Conservation (phyloP, 345 rosid species). For the Isatis tinctoria region DNA sequence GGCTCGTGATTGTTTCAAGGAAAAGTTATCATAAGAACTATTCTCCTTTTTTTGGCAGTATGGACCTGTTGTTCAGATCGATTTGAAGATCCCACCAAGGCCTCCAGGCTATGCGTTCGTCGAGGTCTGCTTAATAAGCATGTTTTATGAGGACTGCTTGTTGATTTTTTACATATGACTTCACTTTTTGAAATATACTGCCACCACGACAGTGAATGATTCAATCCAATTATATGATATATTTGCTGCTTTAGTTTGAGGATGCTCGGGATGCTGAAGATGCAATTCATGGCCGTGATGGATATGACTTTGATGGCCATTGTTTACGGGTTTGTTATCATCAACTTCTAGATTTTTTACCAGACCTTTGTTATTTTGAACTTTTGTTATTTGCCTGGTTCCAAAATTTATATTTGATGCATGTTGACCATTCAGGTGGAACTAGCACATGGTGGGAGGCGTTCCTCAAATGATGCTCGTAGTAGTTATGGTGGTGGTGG, state of each 20-base stretch:
- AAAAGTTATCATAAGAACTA: neutral
- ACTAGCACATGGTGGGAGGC: slow-evolving; percentile 96
- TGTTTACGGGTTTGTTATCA: slow-evolving; percentile 61
- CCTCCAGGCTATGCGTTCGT: slow-evolving; percentile 99
- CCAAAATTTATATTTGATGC: neutral
- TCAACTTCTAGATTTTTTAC: neutral
- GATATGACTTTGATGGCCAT: slow-evolving; percentile 91
- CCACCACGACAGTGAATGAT: slow-evolving; percentile 62
- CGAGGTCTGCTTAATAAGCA: slow-evolving; percentile 47
- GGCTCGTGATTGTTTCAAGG: neutral
- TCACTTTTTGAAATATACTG: slow-evolving; percentile 41
- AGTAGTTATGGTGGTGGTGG: slow-evolving; percentile 63
- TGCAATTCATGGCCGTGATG: slow-evolving; percentile 95
- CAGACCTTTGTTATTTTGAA: neutral
- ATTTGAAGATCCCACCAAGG: slow-evolving; percentile 95
- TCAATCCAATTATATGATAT: neutral
- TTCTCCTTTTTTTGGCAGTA: slow-evolving; percentile 47
- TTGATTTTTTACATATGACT: neutral
- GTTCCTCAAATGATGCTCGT: slow-evolving; percentile 66
- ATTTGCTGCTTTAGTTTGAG: slow-evolving; percentile 53
- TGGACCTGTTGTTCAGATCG: slow-evolving; percentile 85
- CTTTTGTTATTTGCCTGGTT: neutral
- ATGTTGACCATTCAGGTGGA: slow-evolving; percentile 61
- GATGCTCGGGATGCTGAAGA: slow-evolving; percentile 98
- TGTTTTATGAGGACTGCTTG: neutral